Conservation (phyloP, 352 stramenopile genomes). For the Pythium folliculosum region DNA sequence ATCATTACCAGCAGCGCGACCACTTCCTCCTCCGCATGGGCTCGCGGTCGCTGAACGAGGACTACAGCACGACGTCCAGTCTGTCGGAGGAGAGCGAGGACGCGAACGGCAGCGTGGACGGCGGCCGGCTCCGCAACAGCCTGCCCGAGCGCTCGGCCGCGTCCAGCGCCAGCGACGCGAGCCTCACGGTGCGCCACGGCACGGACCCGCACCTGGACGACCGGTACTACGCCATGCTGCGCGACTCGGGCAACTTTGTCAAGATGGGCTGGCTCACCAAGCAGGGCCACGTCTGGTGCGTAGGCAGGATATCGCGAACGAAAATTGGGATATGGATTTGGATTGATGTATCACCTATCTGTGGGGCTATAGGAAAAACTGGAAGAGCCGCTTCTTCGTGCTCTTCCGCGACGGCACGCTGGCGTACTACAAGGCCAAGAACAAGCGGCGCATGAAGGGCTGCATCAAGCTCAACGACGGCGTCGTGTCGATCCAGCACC, state of each 20-base stretch:
- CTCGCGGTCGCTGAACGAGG: slow-evolving; percentile 31
- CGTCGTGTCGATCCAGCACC: slow-evolving; percentile 78
- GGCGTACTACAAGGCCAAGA: slow-evolving; percentile 82
- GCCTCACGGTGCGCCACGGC: slow-evolving; percentile 32
- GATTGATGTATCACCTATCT: background rate
- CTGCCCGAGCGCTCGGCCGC: slow-evolving; percentile 17
- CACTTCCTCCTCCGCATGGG: slow-evolving; percentile 16
- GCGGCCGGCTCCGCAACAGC: slow-evolving; percentile 24
- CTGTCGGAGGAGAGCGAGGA: slow-evolving; percentile 26
- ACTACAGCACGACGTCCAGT: slow-evolving; percentile 24
- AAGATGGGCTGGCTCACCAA: slow-evolving; percentile 87
- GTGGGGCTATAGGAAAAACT: slow-evolving; percentile 58
- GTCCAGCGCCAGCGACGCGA: background rate
- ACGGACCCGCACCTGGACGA: slow-evolving; percentile 72
- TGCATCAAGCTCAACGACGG: slow-evolving; percentile 84
- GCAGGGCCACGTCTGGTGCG: slow-evolving; percentile 77
- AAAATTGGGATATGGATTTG: background rate
- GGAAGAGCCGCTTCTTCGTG: slow-evolving; percentile 88
- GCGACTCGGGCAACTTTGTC: slow-evolving; percentile 73
- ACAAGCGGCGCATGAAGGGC: slow-evolving; percentile 77
- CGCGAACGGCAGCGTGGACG: slow-evolving; percentile 17
- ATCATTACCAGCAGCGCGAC: slow-evolving; percentile 4
- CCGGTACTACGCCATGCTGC: slow-evolving; percentile 62
- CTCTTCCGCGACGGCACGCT: slow-evolving; percentile 81
- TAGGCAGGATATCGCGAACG: background rate